Base-by-base conservation (phyloP, 192 early-diverging fungal species). In the Coemansia sp. region DNA sequence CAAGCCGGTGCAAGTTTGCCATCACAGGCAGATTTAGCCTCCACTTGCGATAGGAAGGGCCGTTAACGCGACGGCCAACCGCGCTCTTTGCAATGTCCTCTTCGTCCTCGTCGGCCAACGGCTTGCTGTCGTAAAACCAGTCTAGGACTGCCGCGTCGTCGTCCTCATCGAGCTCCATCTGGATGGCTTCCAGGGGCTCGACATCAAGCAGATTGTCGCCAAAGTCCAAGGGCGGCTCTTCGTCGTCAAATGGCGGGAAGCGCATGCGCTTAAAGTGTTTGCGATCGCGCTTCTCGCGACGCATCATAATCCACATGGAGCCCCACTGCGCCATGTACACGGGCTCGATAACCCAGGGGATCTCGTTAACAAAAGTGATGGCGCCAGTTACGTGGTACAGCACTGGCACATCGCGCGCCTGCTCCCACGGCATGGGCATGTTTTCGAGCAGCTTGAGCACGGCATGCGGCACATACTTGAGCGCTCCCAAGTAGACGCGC, bases 361-460 rank as follows among this genome's bases (percentile, higher is more conserved):
- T 91, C 73, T 97, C 95, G 76, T 97, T 97, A 60, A 97, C 95
- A 86, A 99, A 98, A 0, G 98, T 97, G 65, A 99, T 98, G 29
- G 98, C 98, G 53, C 98, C 98, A 9, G 96, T 97, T 44, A 98
- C 93, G 78, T 99, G 98, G 83, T 99, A 99, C 31, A 98, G 86
- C 20, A 97, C 95, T 6, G 92, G 89, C 13, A 99, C 96, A 72
- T 99, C 96, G 74, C 96, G 91, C 70, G 94, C 92, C 72, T 98
- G 96, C 85, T 99, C 97, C 97, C 97, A 99, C 1, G 97, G 97
- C 98, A 98, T 98, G n/a, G 95, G 98, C 95, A 99, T 99, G 73
- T 98, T 98, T 76, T 99, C 96, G 70, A 99, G 76, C 68, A 99
- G 87, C 80, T 99, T 99, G 34, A 99, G 80, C 36, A 99, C 96